Evolutionary conservation across 2,329 filamentous ascomycete genomes (phyloP), one percentile per base, ranked within the genome.

Genomic region (Sarocladiaceae sp.): DNA sequence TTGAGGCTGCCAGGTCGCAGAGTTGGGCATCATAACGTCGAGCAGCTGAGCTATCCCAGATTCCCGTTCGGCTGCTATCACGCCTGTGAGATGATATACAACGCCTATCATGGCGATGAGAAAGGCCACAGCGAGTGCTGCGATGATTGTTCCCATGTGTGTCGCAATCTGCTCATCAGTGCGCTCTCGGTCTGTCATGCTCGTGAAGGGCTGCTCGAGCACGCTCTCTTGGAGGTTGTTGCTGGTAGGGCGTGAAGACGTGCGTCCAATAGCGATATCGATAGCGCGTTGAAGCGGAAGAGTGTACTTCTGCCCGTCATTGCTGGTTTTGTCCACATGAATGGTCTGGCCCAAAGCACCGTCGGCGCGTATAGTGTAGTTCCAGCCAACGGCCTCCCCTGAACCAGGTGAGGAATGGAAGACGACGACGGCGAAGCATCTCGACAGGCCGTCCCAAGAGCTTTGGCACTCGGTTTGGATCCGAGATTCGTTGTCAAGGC

Each of bases 21-120:
- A 73, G 46, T 83, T 85, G 1, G 85, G 82, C 68, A 88, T 88
- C 85, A 91, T 93, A 32, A 85, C 83, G 61, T 94, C 88, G 35
- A 94, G 78, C 6, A 94, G 69, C 49, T 88, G 85, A 4, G 84
- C 83, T 73, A 93, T 88, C 26, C 87, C 88, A 13, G 80, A 66
- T 64, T 94, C 88, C 43, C 88, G 70, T 63, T 94, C 88, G 2
- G 80, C 78, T 3, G 88, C 85, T 63, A 91, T 82, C 51, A 88
- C 78, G 3, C 88, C 88, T 1, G 85, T 85, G 45, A 90, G 70
- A 55, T 93, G 87, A 58, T 93, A 94, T 35, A 80, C 82, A 7
- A 91, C 74, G 13, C 26, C 26, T 7, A 85, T 80, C 44, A 88
- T 73, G 15, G 80, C 81, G 43, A 88, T 77, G 56, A 88, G 80